phyloP scores from a whole-genome alignment of 2,329 filamentous ascomycete genomes.

The Fusarium sp. region DNA sequence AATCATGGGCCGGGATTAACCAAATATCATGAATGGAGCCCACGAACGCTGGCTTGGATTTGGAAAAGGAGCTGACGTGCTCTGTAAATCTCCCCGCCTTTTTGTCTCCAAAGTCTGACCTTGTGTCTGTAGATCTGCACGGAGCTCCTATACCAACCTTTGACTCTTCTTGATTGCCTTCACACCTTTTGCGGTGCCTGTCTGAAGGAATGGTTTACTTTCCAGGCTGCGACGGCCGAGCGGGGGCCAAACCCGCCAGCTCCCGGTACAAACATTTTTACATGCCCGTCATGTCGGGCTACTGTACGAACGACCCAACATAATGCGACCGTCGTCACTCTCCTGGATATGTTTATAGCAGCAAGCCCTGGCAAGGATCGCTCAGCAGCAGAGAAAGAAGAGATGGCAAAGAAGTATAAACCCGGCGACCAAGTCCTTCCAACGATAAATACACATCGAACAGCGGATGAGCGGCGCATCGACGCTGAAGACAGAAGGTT shows the following conservation, averaged over 20 bases:
- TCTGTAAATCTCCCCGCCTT: constrained; percentile 66
- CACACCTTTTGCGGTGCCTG: constrained; percentile 97
- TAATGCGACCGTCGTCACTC: constrained; percentile 88
- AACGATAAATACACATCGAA: constrained; percentile 59
- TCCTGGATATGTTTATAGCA: constrained; percentile 86
- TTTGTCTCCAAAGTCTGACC: constrained; percentile 23
- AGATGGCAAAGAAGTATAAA: constrained; percentile 78
- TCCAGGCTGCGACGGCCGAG: constrained; percentile 71
- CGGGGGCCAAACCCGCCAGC: constrained; percentile 58
- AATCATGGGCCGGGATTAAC: constrained; percentile 24
- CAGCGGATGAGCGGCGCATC: constrained; percentile 59
- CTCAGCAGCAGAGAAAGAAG: constrained; percentile 75
- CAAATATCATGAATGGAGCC: constrained; percentile 57
- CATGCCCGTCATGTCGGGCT: constrained; percentile 92
- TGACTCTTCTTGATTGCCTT: constrained; percentile 90
- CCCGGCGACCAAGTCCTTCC: constrained; percentile 84
- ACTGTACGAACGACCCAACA: constrained; percentile 85
- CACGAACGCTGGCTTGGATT: constrained; percentile 66
- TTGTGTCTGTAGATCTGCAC: constrained; percentile 80
- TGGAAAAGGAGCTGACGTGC: constrained; percentile 94
- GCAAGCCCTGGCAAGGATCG: constrained; percentile 80
- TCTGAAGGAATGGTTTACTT: constrained; percentile 93
- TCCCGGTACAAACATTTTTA: constrained; percentile 67
- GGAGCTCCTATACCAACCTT: constrained; percentile 88
- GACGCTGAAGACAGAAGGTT: constrained; percentile 75